These are phyloP conservation scores for Boletus rubescentipes DNA, from an alignment of 768 basidiomycete species.

Conservation along the genomic window DNA sequence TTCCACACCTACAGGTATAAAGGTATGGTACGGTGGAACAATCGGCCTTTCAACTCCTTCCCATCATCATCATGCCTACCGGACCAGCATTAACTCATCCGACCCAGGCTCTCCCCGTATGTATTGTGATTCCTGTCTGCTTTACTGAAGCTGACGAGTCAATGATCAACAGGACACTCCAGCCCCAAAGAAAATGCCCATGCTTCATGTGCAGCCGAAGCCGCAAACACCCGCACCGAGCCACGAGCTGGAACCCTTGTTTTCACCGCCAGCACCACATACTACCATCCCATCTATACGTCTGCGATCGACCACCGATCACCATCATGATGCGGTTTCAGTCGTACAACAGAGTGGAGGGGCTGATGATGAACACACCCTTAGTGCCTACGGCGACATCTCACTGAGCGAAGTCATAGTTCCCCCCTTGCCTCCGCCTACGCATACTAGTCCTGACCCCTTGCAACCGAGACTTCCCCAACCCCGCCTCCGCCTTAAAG, in stretches of 20 bases:
- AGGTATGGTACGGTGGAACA: not conserved
- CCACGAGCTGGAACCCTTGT: not conserved
- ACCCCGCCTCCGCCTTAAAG: slow-evolving; percentile 25
- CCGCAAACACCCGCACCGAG: not conserved
- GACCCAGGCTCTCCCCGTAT: slow-evolving; percentile 6
- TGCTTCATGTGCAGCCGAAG: not conserved
- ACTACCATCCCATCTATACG: not conserved
- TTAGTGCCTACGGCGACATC: slow-evolving; percentile 47
- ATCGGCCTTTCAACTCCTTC: not conserved
- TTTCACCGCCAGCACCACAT: not conserved
- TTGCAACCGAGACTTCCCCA: slow-evolving; percentile 6
- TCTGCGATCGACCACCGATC: not conserved
- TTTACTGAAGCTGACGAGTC: not conserved
- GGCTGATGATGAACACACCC: slow-evolving; percentile 37
- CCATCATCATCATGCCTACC: slow-evolving; percentile 10
- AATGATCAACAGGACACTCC: slow-evolving; percentile 6
- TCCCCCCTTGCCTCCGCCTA: slow-evolving; percentile 23
- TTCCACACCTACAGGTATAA: slow-evolving; percentile 17
- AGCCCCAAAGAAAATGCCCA: not conserved
- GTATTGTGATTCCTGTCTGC: not conserved
- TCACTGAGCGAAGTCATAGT: slow-evolving; percentile 39
- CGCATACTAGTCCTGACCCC: not conserved
- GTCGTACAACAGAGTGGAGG: not conserved
- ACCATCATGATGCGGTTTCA: not conserved
- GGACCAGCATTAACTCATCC: not conserved